phyloP scores from a whole-genome alignment of 768 basidiomycete species.

The Leccinum disarticulatum region DNA sequence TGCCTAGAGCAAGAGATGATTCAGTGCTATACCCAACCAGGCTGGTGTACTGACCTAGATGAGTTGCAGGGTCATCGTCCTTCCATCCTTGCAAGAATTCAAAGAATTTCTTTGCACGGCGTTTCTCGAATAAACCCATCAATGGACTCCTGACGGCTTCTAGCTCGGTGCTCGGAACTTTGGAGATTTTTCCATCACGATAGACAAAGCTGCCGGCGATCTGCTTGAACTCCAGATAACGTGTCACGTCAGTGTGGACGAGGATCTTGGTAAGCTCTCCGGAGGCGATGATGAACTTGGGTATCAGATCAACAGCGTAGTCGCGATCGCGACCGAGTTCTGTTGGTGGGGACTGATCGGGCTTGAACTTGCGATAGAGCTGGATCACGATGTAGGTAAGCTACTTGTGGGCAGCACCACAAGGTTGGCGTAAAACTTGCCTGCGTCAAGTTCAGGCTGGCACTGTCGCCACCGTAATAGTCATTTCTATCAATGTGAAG shows the following conservation, averaged over 20 bases:
- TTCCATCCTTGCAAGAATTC: slow-evolving; percentile 95
- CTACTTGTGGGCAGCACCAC: slow-evolving; percentile 1
- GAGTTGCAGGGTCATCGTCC: slow-evolving; percentile 93
- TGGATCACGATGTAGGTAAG: slow-evolving; percentile 37
- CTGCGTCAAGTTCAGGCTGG: slow-evolving; percentile 96
- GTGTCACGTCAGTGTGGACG: slow-evolving; percentile 97
- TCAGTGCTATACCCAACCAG: background rate
- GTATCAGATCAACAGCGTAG: slow-evolving; percentile 96
- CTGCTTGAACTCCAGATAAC: slow-evolving; percentile 99
- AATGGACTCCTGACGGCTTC: slow-evolving; percentile 93
- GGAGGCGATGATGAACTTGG: slow-evolving; percentile 98
- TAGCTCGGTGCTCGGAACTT: slow-evolving; percentile 96
- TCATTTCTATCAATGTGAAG: slow-evolving; percentile 99
- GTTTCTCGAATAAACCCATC: slow-evolving; percentile 99
- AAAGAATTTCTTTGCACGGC: slow-evolving; percentile 98
- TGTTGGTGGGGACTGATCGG: slow-evolving; percentile 68
- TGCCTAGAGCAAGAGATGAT: slow-evolving; percentile 44
- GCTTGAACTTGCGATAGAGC: slow-evolving; percentile 96
- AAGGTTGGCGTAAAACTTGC: slow-evolving; percentile 41
- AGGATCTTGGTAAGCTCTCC: slow-evolving; percentile 98
- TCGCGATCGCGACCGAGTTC: slow-evolving; percentile 96
- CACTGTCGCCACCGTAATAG: slow-evolving; percentile 98
- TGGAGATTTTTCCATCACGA: slow-evolving; percentile 94
- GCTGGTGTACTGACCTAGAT: slow-evolving; percentile 69
- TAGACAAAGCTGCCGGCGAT: slow-evolving; percentile 98